Evolutionary conservation across 331 rosid species (phyloP).

Genomic region (Rosa hybrid): DNA sequence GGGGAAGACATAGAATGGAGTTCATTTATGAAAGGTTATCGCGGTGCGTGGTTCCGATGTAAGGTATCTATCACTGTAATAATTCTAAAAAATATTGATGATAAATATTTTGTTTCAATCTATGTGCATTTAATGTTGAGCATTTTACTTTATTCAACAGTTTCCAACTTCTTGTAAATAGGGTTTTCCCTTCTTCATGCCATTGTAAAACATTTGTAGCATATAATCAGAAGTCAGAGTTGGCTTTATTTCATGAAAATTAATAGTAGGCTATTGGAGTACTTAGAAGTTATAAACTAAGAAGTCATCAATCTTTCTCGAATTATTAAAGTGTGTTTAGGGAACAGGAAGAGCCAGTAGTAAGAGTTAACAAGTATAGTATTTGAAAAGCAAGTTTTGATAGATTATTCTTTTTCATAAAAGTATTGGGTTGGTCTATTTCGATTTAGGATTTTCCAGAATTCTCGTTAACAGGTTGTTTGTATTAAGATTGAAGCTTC

Average conservation of each 20-base stretch:
- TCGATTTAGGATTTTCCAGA: no score
- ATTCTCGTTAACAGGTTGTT: no score
- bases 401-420: no score
- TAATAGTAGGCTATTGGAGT: not conserved
- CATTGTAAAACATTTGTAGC: not conserved
- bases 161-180: not conserved
- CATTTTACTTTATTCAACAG: not conserved
- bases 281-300: not conserved
- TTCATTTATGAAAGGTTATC: conserved; percentile 43
- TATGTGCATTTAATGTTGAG: not conserved
- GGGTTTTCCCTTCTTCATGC: not conserved
- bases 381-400: no score
- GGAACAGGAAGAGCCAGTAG: no score
- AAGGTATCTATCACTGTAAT: conserved; percentile 31
- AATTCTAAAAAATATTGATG: not conserved
- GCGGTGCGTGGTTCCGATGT: conserved; percentile 58
- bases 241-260: not conserved
- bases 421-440: no score
- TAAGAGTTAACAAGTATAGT: no score
- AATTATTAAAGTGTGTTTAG: no score
- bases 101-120: not conserved
- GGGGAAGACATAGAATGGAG: conserved; percentile 40
- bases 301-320: no score
- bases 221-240: not conserved
- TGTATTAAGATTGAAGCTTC: no score